Base-by-base conservation (phyloP, 352 stramenopile genomes). In the Pythium vanterpoolii region DNA sequence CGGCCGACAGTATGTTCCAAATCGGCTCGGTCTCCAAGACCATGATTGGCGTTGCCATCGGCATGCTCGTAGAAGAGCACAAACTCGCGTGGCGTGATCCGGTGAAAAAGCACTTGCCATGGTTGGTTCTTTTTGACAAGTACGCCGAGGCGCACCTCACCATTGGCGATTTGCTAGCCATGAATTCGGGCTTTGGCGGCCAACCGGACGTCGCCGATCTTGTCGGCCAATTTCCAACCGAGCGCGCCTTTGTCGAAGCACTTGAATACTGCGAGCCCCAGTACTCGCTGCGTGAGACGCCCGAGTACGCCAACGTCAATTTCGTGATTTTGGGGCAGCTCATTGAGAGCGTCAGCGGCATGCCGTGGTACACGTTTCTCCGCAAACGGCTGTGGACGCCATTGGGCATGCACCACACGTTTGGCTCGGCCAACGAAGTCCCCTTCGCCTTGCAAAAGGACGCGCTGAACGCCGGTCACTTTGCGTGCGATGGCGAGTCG, bases 21-120 rank as follows among this genome's bases (percentile, higher is more conserved):
- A 85, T 89, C 46, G 79, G 79, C 7, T 89, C 79, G 1, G 69
- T 89, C 19, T 74, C 69, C 7, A 89, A 89, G 66, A 87, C 77
- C 16, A 84, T 89, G 40, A 69, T 89, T 27, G 70, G 71, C 13
- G 54, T 74, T 1, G 67, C 53, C 5, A 68, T 74, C 30, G 67
- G 53, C 8, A 23, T 69, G 40, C 39, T 69, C 60, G 73, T 83
- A 18, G 77, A 87, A 40, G 76, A 90, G 27, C 66, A 71, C 10
- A 79, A 75, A 9, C 21, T 90, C 43, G 52, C 53, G 1, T 90
- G 77, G 77, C 50, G 61, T 23, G 76, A 90, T 24, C 68, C 70
- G 0, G 77, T 87, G 36, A 86, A 84, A 60, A 71, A 72, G 24
- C 77, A 86, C 55, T 16, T 84, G 3, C 70, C 76, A 16, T 74